Conservation (phyloP, 139 green algal genomes). For the Penium margaritaceum region DNA sequence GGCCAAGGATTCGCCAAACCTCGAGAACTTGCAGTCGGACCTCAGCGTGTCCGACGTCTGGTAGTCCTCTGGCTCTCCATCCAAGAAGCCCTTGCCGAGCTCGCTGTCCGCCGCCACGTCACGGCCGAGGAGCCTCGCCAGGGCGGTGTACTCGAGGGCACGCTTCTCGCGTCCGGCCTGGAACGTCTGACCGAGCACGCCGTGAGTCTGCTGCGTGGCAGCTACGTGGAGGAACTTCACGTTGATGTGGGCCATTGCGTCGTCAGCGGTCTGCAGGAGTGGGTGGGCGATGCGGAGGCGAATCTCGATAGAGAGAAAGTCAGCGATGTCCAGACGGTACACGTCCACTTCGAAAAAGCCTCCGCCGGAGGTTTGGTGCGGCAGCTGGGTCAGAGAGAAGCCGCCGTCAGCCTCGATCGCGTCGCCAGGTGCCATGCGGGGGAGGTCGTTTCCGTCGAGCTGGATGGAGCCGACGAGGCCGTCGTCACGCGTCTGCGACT, state of each 20-base stretch:
- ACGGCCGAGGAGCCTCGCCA: not conserved
- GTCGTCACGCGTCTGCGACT: too few species aligned
- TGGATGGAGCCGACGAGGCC: too few species aligned
- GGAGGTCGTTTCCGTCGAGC: too few species aligned
- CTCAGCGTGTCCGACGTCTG: not conserved
- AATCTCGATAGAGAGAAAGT: conserved; percentile 17
- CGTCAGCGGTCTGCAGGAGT: conserved; percentile 22
- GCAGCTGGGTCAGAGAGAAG: not conserved
- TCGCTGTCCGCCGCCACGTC: not conserved
- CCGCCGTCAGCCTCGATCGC: too few species aligned
- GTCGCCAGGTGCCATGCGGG: too few species aligned
- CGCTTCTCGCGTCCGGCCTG: conserved; percentile 4
- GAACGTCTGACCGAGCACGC: conserved; percentile 42
- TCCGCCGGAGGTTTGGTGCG: conserved; percentile 8
- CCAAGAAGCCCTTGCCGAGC: conserved; percentile 15
- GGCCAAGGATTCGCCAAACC: too few species aligned
- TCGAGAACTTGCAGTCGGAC: conserved; percentile 21
- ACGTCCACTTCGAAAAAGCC: conserved; percentile 14
- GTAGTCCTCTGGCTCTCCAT: conserved; percentile 20
- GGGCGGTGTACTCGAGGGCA: not conserved
- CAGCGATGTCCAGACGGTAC: conserved; percentile 18
- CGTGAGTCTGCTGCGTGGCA: conserved; percentile 27
- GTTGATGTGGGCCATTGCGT: conserved; percentile 34
- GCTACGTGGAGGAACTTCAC: conserved; percentile 25
- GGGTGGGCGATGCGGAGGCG: conserved; percentile 9